phyloP scores from a whole-genome alignment of 2,329 filamentous ascomycete species.

The Tolypocladium sp. region DNA sequence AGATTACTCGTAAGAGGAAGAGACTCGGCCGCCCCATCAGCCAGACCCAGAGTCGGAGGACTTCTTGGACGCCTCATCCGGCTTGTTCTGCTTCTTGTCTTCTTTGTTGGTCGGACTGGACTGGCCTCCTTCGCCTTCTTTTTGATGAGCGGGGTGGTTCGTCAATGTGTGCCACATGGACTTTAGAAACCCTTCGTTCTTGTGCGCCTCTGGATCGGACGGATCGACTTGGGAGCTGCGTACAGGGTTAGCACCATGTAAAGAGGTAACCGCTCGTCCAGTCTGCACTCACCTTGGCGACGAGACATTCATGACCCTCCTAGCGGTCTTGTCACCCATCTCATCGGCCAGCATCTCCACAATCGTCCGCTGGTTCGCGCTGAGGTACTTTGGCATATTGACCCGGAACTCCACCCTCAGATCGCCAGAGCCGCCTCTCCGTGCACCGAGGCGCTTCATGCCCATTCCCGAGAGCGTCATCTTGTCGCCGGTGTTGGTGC shows the following conservation, averaged over 20 bases:
- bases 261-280: not conserved
- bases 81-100: constrained; percentile 12
- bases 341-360: constrained; percentile 95
- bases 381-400: constrained; percentile 88
- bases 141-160: constrained; percentile 55
- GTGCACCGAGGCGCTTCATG: constrained; percentile 74
- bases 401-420: constrained; percentile 92
- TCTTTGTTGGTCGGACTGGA: constrained; percentile 13
- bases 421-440: constrained; percentile 65
- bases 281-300: constrained; percentile 17
- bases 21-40: constrained; percentile 7
- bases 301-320: constrained; percentile 78
- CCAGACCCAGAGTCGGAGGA: constrained; percentile 21
- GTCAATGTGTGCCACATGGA: constrained; percentile 88
- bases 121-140: constrained; percentile 18
- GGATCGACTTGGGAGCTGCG: constrained; percentile 7
- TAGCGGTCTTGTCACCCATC: constrained; percentile 85
- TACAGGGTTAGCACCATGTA: constrained; percentile 1
- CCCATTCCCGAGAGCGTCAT: constrained; percentile 85
- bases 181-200: constrained; percentile 85
- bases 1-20: constrained; percentile 5
- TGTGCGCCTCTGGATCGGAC: constrained; percentile 43
- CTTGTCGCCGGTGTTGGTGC: constrained; percentile 86
- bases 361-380: constrained; percentile 82
- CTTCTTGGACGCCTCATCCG: constrained; percentile 23